These are phyloP conservation scores for Grigorovia humatica DNA, from an alignment of 805 yeast species.

Conservation along the genomic window DNA sequence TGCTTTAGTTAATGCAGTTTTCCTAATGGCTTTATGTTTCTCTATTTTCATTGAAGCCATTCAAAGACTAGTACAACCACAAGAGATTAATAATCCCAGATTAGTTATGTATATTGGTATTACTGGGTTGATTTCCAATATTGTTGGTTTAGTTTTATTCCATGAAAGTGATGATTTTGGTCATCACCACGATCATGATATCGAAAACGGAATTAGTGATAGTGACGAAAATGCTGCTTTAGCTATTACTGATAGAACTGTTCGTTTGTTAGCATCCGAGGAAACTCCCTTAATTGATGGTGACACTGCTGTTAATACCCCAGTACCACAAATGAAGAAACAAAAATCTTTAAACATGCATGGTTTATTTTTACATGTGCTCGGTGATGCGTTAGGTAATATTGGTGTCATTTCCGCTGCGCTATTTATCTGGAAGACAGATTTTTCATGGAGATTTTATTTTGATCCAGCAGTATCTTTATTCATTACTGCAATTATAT, in stretches of 20 bases:
- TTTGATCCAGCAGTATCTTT: slow-evolving; percentile 82
- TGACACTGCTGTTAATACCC: neutral
- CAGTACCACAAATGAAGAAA: slow-evolving; percentile 7
- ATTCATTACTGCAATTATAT: slow-evolving; percentile 77
- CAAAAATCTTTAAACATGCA: slow-evolving; percentile 82
- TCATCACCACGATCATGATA: slow-evolving; percentile 33
- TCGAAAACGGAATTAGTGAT: slow-evolving; percentile 9
- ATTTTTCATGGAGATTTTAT: slow-evolving; percentile 77
- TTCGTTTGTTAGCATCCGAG: slow-evolving; percentile 1
- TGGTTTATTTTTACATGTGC: slow-evolving; percentile 89
- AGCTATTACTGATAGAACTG: slow-evolving; percentile 13
- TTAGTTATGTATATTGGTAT: slow-evolving; percentile 73
- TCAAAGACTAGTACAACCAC: slow-evolving; percentile 79
- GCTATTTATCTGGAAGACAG: slow-evolving; percentile 85
- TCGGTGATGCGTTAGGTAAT: slow-evolving; percentile 95
- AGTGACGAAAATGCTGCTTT: slow-evolving; percentile 4
- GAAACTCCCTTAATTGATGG: neutral
- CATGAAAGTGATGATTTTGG: slow-evolving; percentile 45
- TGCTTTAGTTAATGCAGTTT: slow-evolving; percentile 89
- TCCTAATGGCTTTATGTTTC: slow-evolving; percentile 82
- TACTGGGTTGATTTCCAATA: slow-evolving; percentile 74
- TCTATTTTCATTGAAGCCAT: slow-evolving; percentile 87
- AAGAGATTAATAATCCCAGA: slow-evolving; percentile 66
- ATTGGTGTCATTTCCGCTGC: slow-evolving; percentile 89
- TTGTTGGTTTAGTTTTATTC: slow-evolving; percentile 76